Conservation (phyloP, 495 filamentous ascomycete species). For the Talaromyces proteolyticus region DNA sequence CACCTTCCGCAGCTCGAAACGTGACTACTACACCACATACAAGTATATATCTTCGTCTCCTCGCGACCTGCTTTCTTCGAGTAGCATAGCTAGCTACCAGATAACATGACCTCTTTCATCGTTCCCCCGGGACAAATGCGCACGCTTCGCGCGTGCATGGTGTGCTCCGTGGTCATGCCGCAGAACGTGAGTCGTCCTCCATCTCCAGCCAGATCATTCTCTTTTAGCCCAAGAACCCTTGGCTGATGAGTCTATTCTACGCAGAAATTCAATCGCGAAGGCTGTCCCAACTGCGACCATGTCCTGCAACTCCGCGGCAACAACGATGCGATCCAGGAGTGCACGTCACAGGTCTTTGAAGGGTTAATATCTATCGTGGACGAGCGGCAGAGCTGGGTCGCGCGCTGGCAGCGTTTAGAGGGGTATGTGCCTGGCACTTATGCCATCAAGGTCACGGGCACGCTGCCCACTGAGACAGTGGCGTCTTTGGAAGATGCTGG, state of each 20-base stretch:
- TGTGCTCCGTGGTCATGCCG: constrained; percentile 87
- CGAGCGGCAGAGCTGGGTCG: constrained; percentile 78
- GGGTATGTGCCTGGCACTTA: constrained; percentile 82
- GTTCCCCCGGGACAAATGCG: constrained; percentile 64
- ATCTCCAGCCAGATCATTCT: neutral
- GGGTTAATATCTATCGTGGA: constrained; percentile 79
- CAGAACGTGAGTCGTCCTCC: constrained; percentile 48
- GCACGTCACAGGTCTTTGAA: constrained; percentile 92
- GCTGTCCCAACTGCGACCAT: constrained; percentile 94
- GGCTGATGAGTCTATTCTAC: neutral
- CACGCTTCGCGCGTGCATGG: constrained; percentile 94
- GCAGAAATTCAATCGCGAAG: constrained; percentile 74
- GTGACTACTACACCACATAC: too few species aligned
- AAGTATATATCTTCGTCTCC: too few species aligned
- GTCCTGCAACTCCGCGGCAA: constrained; percentile 77
- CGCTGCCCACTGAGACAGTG: constrained; percentile 61
- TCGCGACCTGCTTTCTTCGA: neutral
- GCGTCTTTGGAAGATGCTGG: constrained; percentile 61
- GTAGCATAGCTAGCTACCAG: too few species aligned
- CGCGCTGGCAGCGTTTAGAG: constrained; percentile 89
- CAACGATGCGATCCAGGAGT: constrained; percentile 76
- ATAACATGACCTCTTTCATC: constrained; percentile 32
- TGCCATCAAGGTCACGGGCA: constrained; percentile 85
- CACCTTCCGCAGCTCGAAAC: too few species aligned
- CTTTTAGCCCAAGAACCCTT: neutral